Evolutionary conservation across 2,329 filamentous ascomycete species (phyloP).

Genomic region (Aspergillus eucalypticola): DNA sequence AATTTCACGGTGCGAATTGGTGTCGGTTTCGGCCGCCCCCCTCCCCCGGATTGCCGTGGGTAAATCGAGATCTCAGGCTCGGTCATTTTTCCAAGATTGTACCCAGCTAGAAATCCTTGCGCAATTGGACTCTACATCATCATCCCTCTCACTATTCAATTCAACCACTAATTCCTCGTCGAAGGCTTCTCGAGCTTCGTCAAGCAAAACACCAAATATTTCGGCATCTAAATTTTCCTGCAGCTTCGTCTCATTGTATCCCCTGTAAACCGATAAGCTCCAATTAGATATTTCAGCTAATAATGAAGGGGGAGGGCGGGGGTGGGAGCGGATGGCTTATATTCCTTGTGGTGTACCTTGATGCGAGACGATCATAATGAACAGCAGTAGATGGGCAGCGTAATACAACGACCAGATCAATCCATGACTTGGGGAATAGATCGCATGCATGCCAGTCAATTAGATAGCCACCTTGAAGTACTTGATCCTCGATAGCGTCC

Average conservation of each 20-base stretch:
- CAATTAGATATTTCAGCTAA: slow-evolving; percentile 5
- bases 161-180: slow-evolving; percentile 87
- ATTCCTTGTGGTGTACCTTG: slow-evolving; percentile 54
- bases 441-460: slow-evolving; percentile 99
- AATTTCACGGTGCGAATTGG: not conserved
- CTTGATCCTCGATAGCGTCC: slow-evolving; percentile 82
- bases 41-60: not conserved
- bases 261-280: slow-evolving; percentile 48
- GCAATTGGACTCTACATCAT: slow-evolving; percentile 87
- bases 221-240: slow-evolving; percentile 96
- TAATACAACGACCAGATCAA: slow-evolving; percentile 91
- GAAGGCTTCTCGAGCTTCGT: slow-evolving; percentile 86
- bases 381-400: slow-evolving; percentile 72
- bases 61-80: slow-evolving; percentile 25
- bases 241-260: slow-evolving; percentile 82
- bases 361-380: slow-evolving; percentile 79
- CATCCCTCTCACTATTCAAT: slow-evolving; percentile 74
- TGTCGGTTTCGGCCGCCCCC: not conserved
- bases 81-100: slow-evolving; percentile 71
- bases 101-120: slow-evolving; percentile 82
- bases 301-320: not conserved
- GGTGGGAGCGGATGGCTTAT: not conserved
- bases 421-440: slow-evolving; percentile 87
- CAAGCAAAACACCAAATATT: slow-evolving; percentile 92
- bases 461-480: slow-evolving; percentile 76